Base-by-base conservation (phyloP, 306 rosid genomes). In the Castanea mollissima region DNA sequence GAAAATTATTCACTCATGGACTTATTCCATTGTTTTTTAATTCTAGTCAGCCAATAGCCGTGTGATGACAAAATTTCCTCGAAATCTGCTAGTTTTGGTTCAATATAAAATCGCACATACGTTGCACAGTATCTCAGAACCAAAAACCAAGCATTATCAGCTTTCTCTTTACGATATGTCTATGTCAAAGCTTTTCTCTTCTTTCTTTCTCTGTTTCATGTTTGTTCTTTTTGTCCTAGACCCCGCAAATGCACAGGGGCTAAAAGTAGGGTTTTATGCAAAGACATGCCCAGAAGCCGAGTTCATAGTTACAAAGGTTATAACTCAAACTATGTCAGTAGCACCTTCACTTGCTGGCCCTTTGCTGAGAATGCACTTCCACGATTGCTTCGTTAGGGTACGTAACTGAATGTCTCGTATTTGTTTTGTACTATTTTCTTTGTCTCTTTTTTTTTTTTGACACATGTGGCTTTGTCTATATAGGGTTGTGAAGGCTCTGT, bases 401-500 rank as follows among this genome's bases (percentile, higher is more conserved):
- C 20, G 76, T 69, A 11, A 21, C 11, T 14, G 69, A 38, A 38
- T 38, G 46, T 38, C 46, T 38, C 46, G 11, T 38, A 38, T 38
- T 55, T 38, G 11, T 34, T 18, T 1, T 18, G 64, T 58, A 25
- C 5, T 14, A 23, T 23, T 23, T 59, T 59, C 5, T 49, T 49
- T 46, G 9, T 7, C 11, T 2, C 46, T 35, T 35, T 35, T 2
- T 49, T 2, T 49, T 55, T 21, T 59, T 59, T 27, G 11, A 59
- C 65, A 20, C 65, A 23, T 2, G 7, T 23, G 65, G 65, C 31
- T 59, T 59, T 23, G 65, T 59, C 27, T 31, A 20, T 71, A 84
- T 38, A 38, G 87, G 91, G 91, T 29, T 87, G 91, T 80, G 91
- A 87, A 23, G 91, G 85, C 57, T 85, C 87, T 35, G 82, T 85